These are phyloP conservation scores for Neospermospora avenae DNA, from an alignment of 2,329 filamentous ascomycete genomes.

Conservation along the genomic window DNA sequence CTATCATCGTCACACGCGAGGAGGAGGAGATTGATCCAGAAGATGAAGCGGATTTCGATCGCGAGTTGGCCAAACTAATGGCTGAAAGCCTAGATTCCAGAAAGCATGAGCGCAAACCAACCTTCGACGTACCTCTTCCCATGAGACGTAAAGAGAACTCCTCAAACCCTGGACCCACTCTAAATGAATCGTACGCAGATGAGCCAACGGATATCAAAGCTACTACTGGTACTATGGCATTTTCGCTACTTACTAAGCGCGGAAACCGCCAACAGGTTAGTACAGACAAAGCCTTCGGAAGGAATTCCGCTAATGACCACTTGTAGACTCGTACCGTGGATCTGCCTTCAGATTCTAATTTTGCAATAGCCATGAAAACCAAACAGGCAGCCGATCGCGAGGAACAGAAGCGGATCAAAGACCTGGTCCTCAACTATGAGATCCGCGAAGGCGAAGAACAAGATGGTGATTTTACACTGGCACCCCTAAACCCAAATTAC, in stretches of 20 bases:
- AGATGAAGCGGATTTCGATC: slow-evolving; percentile 94
- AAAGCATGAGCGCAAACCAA: slow-evolving; percentile 90
- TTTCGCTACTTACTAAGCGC: slow-evolving; percentile 91
- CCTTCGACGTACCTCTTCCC: slow-evolving; percentile 96
- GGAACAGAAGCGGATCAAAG: slow-evolving; percentile 98
- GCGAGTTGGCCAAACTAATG: slow-evolving; percentile 98
- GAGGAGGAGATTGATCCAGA: slow-evolving; percentile 90
- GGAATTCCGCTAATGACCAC: slow-evolving; percentile 12
- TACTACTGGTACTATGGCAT: slow-evolving; percentile 50
- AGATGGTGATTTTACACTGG: slow-evolving; percentile 62
- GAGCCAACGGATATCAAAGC: slow-evolving; percentile 29
- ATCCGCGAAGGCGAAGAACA: slow-evolving; percentile 77
- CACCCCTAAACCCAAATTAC: slow-evolving; percentile 44
- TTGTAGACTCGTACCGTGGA: slow-evolving; percentile 85
- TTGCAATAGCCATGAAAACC: slow-evolving; percentile 92
- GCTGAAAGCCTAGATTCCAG: slow-evolving; percentile 92
- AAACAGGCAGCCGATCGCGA: slow-evolving; percentile 94
- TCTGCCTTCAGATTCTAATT: slow-evolving; percentile 84
- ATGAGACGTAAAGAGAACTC: slow-evolving; percentile 62
- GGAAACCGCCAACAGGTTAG: slow-evolving; percentile 88
- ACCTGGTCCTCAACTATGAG: slow-evolving; percentile 93
- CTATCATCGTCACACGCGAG: slow-evolving; percentile 86
- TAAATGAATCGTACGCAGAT: slow-evolving; percentile 39
- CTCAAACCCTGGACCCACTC: slow-evolving; percentile 30
- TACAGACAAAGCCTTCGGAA: slow-evolving; percentile 24